Conservation (phyloP, 2,329 filamentous ascomycete species). For the Chrysosporium keratinophilum region DNA sequence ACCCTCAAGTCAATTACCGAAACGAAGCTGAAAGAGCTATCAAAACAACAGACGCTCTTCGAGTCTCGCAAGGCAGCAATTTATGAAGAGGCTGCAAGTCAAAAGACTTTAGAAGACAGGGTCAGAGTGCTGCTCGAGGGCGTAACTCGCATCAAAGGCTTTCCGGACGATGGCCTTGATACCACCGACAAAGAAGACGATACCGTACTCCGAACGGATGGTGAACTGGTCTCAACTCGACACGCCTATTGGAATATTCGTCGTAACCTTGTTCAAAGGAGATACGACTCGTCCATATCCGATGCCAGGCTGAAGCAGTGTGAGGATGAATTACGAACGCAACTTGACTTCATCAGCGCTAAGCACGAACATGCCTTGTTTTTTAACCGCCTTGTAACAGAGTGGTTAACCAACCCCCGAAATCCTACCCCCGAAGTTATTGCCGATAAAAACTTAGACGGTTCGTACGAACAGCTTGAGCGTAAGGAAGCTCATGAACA, state of each 20-base stretch:
- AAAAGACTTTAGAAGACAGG: conserved; percentile 24
- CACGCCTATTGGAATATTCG: conserved; percentile 37
- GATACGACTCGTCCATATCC: conserved; percentile 46
- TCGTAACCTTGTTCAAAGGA: conserved; percentile 45
- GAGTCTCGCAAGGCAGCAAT: conserved; percentile 39
- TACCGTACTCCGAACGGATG: conserved; percentile 24
- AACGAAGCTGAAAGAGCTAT: conserved; percentile 49
- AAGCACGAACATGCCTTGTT: conserved; percentile 48
- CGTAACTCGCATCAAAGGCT: conserved; percentile 30
- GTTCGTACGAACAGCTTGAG: conserved; percentile 41
- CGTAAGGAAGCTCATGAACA: conserved; percentile 46
- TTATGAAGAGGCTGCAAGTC: conserved; percentile 25
- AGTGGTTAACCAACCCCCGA: conserved; percentile 40
- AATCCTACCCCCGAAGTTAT: conserved; percentile 15
- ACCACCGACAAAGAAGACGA: conserved; percentile 18
- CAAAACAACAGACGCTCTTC: conserved; percentile 43
- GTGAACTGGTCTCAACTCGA: conserved; percentile 20
- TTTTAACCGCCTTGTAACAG: conserved; percentile 46
- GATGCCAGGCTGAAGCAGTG: conserved; percentile 38
- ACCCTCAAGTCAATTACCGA: conserved; percentile 47
- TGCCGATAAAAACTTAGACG: conserved; percentile 24
- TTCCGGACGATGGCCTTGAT: conserved; percentile 28
- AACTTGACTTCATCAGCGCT: conserved; percentile 42
- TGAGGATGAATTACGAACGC: conserved; percentile 39
- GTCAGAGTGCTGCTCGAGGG: conserved; percentile 31